Conservation (phyloP, 176 grass and related monocot genomes). For the Oryza coarctata region DNA sequence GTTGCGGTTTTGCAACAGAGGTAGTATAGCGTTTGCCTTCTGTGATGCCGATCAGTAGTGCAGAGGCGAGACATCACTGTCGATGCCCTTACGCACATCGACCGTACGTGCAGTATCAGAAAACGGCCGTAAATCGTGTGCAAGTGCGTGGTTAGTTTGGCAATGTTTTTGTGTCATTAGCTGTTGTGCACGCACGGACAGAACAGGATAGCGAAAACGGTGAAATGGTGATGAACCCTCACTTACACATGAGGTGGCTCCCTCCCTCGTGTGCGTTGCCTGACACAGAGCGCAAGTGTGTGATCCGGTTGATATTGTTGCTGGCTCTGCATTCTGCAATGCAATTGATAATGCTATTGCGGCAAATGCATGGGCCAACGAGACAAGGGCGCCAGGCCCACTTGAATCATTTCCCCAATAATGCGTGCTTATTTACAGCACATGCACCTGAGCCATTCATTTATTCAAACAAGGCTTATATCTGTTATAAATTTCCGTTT, state of each 20-base stretch:
- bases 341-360: not conserved
- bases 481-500: not conserved
- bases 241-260: not conserved
- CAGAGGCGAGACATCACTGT: not conserved
- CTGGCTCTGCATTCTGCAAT: not conserved
- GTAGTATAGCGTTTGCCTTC: not conserved
- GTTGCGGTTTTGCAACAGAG: not conserved
- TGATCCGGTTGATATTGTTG: not conserved
- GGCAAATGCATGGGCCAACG: not conserved
- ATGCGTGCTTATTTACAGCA: constrained; percentile 1
- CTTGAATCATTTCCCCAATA: constrained; percentile 28
- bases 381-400: constrained; percentile 21
- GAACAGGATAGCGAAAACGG: not conserved
- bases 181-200: not conserved
- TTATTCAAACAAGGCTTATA: not conserved
- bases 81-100: not conserved
- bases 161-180: not conserved
- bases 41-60: not conserved
- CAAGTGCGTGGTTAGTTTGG: not conserved
- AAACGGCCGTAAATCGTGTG: not conserved
- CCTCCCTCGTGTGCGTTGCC: not conserved
- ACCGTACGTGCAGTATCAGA: not conserved
- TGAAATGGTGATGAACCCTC: not conserved
- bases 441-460: not conserved
- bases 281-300: too few species aligned